A percentile compares a stretch with the other conserved stretches of the same genome.
phyloP scores from a whole-genome alignment of 139 green algal genomes.

The Asterochloris sp. region DNA sequence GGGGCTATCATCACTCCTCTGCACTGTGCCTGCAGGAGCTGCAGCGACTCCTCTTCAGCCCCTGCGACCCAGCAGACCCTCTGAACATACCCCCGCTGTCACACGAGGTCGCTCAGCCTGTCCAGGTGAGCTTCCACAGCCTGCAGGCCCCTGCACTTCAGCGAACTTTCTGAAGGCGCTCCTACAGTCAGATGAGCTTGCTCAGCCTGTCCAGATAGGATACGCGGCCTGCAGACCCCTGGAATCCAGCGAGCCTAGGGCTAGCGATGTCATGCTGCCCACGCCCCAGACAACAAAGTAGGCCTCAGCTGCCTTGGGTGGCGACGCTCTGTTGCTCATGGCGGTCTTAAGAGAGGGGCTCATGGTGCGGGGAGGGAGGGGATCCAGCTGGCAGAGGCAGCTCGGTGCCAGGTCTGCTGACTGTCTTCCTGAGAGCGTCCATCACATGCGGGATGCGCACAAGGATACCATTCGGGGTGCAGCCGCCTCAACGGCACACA shows the following conservation, averaged over 20 bases:
- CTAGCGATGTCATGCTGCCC: not conserved
- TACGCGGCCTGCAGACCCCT: not conserved
- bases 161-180: not conserved
- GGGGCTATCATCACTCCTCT: too few species aligned
- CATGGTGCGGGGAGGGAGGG: too few species aligned
- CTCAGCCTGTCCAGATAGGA: not conserved
- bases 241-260: not conserved
- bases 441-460: too few species aligned
- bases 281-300: not conserved
- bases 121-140: conserved; percentile 3
- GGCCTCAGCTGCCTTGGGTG: too few species aligned
- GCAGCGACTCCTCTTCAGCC: not conserved
- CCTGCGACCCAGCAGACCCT: not conserved
- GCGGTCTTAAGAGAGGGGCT: too few species aligned
- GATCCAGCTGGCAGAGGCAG: too few species aligned
- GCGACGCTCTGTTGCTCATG: too few species aligned
- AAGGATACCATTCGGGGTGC: too few species aligned
- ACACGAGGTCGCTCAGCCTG: not conserved
- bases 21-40: not conserved
- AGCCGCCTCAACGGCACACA: too few species aligned
- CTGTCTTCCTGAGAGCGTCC: too few species aligned
- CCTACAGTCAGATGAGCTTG: not conserved
- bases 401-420: too few species aligned
- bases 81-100: not conserved
- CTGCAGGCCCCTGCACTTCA: not conserved